These are phyloP conservation scores for Dipodascopsis uninucleata DNA, from an alignment of 805 yeast genomes.

Conservation along the genomic window DNA sequence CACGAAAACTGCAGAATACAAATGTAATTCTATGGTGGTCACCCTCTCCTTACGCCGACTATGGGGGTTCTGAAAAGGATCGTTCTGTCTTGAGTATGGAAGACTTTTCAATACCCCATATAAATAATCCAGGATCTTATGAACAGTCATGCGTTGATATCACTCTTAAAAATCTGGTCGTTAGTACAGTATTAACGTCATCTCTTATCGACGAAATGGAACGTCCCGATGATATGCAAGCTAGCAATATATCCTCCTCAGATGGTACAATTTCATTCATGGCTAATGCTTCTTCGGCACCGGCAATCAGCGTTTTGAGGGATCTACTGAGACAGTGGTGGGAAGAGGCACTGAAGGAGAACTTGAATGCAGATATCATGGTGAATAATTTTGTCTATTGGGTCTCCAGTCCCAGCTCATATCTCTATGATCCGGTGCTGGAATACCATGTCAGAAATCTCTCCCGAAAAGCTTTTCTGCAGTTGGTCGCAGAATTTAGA, in stretches of 20 bases:
- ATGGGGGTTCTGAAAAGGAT: constrained; percentile 76
- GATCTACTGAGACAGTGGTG: constrained; percentile 84
- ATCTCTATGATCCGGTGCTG: constrained; percentile 69
- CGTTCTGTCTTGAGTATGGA: constrained; percentile 47
- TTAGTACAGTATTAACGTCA: constrained; percentile 83
- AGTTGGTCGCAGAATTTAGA: constrained; percentile 72
- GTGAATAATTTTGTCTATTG: constrained; percentile 78
- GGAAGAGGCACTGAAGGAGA: constrained; percentile 74
- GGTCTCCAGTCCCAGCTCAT: constrained; percentile 75
- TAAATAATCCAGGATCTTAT: constrained; percentile 76
- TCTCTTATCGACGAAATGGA: constrained; percentile 82
- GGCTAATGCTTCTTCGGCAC: constrained; percentile 75
- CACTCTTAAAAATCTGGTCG: constrained; percentile 70
- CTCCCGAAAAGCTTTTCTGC: constrained; percentile 76
- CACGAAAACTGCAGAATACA: constrained; percentile 63
- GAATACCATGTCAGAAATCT: constrained; percentile 85
- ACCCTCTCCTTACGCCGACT: constrained; percentile 69
- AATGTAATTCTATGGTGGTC: constrained; percentile 94
- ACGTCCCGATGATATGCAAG: constrained; percentile 69
- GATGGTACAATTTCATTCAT: constrained; percentile 58
- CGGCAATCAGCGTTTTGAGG: constrained; percentile 68
- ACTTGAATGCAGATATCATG: constrained; percentile 74
- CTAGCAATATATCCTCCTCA: no score
- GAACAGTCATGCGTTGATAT: constrained; percentile 75
- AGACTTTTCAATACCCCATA: constrained; percentile 63